Conservation (phyloP, 192 early-diverging fungal species). For the Podochytrium sp. region DNA sequence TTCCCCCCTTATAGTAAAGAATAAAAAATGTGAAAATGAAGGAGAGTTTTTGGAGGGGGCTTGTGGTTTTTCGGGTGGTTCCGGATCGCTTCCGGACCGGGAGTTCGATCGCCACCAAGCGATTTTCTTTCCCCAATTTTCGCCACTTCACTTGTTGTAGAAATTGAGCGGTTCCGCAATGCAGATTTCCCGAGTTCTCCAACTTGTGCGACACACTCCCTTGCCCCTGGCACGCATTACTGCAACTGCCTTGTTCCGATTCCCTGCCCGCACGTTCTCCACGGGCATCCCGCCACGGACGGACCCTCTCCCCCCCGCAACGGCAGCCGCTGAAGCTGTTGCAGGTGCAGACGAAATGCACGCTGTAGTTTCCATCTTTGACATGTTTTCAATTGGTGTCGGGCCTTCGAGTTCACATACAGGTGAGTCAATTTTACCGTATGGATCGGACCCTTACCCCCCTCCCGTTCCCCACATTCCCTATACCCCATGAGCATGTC, state of each 20-base stretch:
- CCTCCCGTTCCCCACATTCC: no score
- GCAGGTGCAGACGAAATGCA: conserved; percentile 46
- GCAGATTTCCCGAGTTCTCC: background rate
- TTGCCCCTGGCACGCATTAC: background rate
- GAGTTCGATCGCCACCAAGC: no score
- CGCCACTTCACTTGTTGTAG: background rate
- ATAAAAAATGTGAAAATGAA: background rate
- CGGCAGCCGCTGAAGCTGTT: background rate
- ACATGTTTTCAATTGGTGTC: conserved; percentile 94
- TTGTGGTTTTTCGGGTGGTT: background rate
- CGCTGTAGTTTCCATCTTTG: conserved; percentile 91
- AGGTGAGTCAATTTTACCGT: conserved; percentile 41
- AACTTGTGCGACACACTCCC: background rate
- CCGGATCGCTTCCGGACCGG: no score
- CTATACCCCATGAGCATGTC: no score
- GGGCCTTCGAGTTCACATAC: conserved; percentile 80
- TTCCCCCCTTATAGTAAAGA: no score
- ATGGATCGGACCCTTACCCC: no score
- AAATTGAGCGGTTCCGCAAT: background rate
- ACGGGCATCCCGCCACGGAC: background rate
- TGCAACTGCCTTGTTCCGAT: no score
- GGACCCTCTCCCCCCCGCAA: background rate
- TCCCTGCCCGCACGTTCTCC: background rate
- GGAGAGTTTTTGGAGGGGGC: background rate
- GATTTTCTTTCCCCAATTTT: no score